Conservation (phyloP, 495 filamentous ascomycete genomes). For the Lasiosphaeria ovina region DNA sequence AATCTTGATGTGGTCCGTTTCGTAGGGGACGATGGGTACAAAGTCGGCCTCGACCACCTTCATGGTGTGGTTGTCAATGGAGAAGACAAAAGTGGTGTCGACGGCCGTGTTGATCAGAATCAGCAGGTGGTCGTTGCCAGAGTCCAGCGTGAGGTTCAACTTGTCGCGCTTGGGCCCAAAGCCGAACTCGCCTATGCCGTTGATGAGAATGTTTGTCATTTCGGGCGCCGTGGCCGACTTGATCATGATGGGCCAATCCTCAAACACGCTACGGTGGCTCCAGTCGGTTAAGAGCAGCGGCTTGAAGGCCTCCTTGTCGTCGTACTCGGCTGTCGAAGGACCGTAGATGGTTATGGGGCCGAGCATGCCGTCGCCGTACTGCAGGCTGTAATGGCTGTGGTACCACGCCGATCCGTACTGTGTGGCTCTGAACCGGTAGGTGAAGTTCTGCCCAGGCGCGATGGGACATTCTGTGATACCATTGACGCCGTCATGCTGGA, state of each 20-base stretch:
- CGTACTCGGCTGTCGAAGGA: constrained; percentile 34
- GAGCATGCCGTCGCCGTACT: constrained; percentile 43
- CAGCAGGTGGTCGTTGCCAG: constrained; percentile 43
- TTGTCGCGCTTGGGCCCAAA: constrained; percentile 26
- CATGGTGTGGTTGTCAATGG: constrained; percentile 49
- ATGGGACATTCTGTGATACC: constrained; percentile 46
- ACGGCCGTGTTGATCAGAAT: constrained; percentile 53
- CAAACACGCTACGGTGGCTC: constrained; percentile 39
- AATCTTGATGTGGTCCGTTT: constrained; percentile 24
- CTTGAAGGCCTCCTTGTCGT: constrained; percentile 42
- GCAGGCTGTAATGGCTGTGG: constrained; percentile 52
- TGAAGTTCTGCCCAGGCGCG: constrained; percentile 38
- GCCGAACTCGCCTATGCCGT: constrained; percentile 43
- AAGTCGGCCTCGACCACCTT: constrained; percentile 45
- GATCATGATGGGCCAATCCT: constrained; percentile 27
- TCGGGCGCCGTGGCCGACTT: constrained; percentile 32
- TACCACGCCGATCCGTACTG: constrained; percentile 57
- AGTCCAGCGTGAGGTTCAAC: constrained; percentile 37
- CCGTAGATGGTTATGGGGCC: constrained; percentile 46
- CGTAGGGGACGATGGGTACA: constrained; percentile 46
- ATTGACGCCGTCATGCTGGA: constrained; percentile 46
- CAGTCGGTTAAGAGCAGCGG: constrained; percentile 43
- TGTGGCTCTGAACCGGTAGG: constrained; percentile 49
- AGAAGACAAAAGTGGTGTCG: constrained; percentile 44
- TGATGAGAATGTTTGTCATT: constrained; percentile 47